Conservation (phyloP, 805 yeast genomes). For the Saccharomycopsis sp. region DNA sequence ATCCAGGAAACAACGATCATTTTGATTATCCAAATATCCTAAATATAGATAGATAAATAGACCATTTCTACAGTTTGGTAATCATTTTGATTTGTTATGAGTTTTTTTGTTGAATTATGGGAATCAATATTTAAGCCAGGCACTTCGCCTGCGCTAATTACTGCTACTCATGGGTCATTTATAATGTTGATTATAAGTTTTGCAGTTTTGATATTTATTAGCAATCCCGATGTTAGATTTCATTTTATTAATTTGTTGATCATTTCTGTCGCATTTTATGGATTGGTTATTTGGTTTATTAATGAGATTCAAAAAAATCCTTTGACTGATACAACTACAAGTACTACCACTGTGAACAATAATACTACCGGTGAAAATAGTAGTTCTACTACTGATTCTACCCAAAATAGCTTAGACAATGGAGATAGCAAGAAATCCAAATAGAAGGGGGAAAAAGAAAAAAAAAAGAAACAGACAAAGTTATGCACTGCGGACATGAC, state of each 20-base stretch:
- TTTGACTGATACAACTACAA: not conserved
- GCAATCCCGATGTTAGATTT: constrained; percentile 43
- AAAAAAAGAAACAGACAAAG: not conserved
- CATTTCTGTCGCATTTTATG: constrained; percentile 66
- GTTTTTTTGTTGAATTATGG: constrained; percentile 69
- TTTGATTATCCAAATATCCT: too few species aligned
- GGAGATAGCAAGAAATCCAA: not conserved
- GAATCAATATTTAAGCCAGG: constrained; percentile 90
- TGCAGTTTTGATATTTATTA: constrained; percentile 47
- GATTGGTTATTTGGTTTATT: constrained; percentile 81
- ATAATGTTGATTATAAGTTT: constrained; percentile 53
- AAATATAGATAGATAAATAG: too few species aligned
- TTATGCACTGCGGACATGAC: not conserved
- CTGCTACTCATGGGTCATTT: constrained; percentile 85
- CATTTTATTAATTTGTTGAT: constrained; percentile 55
- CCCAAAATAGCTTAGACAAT: too few species aligned
- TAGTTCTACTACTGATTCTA: too few species aligned
- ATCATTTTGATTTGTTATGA: too few species aligned
- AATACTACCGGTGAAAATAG: too few species aligned
- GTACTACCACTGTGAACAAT: too few species aligned
- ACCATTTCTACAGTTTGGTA: too few species aligned
- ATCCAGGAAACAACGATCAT: too few species aligned
- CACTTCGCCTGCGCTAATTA: constrained; percentile 78
- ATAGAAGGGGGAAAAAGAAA: not conserved
- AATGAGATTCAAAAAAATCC: constrained; percentile 39